Evolutionary conservation across 2,329 filamentous ascomycete species (phyloP), one percentile per base, ranked within the genome.

Genomic region (Colletotrichum abscissum): DNA sequence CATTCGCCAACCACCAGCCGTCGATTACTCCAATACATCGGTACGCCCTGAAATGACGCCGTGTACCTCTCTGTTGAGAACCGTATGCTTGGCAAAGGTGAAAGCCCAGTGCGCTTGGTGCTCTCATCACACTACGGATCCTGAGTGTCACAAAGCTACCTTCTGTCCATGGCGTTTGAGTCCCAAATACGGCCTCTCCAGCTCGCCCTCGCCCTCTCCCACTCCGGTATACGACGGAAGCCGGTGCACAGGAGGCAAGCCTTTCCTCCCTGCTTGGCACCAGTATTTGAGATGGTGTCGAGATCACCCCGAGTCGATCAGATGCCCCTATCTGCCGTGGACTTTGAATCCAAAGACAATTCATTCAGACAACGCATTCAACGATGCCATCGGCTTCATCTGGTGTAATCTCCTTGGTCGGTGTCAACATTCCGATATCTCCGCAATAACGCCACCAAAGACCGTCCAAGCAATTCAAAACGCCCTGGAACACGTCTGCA

Each of bases 261-360:
- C 42, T 9, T 63, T 28, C 6, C 46, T 24, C 5, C 46, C 62
- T n/a, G 42, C 28, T n/a, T 63, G 62, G 62, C 28, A 35, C n/a
- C 7, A 11, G 12, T 22, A 42, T 16, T 9, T 63, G 46, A 35
- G 33, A 12, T 63, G 62, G 62, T 63, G 62, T 26, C 46, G 33
- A 16, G 28, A 54, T 1, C 46, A 63, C 38, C 46, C 46, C 12
- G 22, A 35, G 8, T 63, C 62, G 1, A 5, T 38, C 14, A 63
- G 8, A 38, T 63, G 62, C 12, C 62, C 62, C 24, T 63, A 49
- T 46, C 62, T 63, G 11, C 62, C 62, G 42, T 63, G 62, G 62
- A 22, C 7, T 2, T 14, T 63, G 28, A 19, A 24, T 12, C 5
- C 46, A 16, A 22, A 54, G 5, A 38, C 46, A 28, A 9, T 63